Base-by-base conservation (phyloP, 2,329 filamentous ascomycete genomes). In the Chaetomium olivaceum region DNA sequence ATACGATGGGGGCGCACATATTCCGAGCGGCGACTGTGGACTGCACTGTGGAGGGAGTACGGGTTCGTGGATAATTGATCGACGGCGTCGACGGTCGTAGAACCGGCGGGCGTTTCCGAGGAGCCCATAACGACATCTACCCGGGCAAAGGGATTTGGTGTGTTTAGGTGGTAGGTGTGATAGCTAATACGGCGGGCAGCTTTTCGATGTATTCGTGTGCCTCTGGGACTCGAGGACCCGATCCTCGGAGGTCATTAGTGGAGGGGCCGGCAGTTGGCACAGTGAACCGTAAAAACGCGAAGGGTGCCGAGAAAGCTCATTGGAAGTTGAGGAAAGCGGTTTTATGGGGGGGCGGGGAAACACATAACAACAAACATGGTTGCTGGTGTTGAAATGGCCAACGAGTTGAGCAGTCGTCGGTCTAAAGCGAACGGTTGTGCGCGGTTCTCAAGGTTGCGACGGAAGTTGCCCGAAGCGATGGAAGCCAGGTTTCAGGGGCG, bases 1-100 rank as follows among this genome's bases (percentile, higher is more conserved):
- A 97, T 87, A 59, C 85, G 85, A 75, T 89, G 89, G 52, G 88
- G 86, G 46, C 88, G 86, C 29, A 90, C 89, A 76, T 93, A 99
- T 76, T 98, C 93, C 58, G 85, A 80, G 73, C 89, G 86, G 62
- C 95, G 86, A 48, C 90, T 88, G 74, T 89, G 86, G 48, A 98
- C 81, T 33, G 86, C 86, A 67, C 81, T 82, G 55, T 86, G 85
- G n/a, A 90, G 83, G 3, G 87, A 88, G 61, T 83, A 81, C 1
- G 83, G 85, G 52, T 70, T 73, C 46, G 79, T 82, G 11, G 75
- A 75, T n/a, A 74, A 71, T 2, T 79, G 72, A 46, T 86, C 82
- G 62, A 77, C 77, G 9, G 78, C 74, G 21, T 85, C 83, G 39
- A 67, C 60, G n/a, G 58, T 63, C 0, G 68, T 27, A 14, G 70